Evolutionary conservation across 2,329 filamentous ascomycete species (phyloP), one percentile per base, ranked within the genome.

Genomic region (Cercospora sesami): DNA sequence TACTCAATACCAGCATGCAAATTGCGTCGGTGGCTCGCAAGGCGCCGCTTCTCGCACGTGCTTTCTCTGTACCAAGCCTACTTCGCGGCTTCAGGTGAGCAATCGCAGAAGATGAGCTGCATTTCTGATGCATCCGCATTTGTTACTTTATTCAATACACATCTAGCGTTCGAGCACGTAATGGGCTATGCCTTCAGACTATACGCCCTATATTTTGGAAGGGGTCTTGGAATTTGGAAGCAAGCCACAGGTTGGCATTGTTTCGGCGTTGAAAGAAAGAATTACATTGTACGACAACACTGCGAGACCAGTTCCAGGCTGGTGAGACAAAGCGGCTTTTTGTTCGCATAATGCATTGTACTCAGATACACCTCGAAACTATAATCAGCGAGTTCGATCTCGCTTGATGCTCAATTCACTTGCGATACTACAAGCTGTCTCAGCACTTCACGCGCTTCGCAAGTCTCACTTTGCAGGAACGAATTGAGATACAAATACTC

Each of bases 1-100:
- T 78, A 84, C 81, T n/a, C 87, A 88, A 72, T 89, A 86, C 84
- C 79, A 87, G 31, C 87, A 90, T 73, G 84, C 84, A 33, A 81
- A 81, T 64, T 90, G 87, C 72, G 81, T 88, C 23, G 86, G 86
- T 1, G 76, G 88, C 16, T 82, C 84, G 65, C 18, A 80, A 81
- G 42, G 2, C 12, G 28, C 82, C 61, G 63, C 77, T 84, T 78
- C 81, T 9, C 81, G 82, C 71, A 80, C 85, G 12, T 86, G 85
- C 74, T 76, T 83, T 48, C 84, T 84, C 68, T 86, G 85, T 72
- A 81, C 80, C 5, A 71, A 63, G 57, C 70, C 70, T 12, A 64
- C 65, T 33, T 67, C 67, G 14, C 57, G 68, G 5, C 60, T 67
- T 23, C 59, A 64, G 28, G 53, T 58, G 4, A 59, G 39, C 60